Percentiles rank a stretch among this genome's conserved stretches.
Evolutionary conservation across 2,329 filamentous ascomycete species (phyloP).

Genomic region (Davidsoniella virescens): DNA sequence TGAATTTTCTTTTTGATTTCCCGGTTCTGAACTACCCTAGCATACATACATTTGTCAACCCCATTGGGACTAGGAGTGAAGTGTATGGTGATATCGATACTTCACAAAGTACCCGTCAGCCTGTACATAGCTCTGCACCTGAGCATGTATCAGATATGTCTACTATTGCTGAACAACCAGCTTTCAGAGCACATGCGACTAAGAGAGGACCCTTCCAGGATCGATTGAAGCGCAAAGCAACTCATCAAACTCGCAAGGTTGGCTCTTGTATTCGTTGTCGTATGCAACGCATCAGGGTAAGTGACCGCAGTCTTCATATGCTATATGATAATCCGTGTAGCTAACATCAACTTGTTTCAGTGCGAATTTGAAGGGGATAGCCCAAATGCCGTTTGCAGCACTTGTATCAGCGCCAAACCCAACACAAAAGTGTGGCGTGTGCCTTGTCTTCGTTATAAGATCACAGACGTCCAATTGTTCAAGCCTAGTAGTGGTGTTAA

Average conservation of each 20-base stretch:
- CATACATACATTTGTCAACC: no score
- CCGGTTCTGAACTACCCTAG: no score
- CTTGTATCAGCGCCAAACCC: slow-evolving; percentile 33
- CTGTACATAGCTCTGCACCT: no score
- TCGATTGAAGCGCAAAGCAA: slow-evolving; percentile 32
- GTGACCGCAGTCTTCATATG: slow-evolving; percentile 16
- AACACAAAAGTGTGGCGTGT: slow-evolving; percentile 35
- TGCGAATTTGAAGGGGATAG: slow-evolving; percentile 35
- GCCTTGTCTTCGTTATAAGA: slow-evolving; percentile 44
- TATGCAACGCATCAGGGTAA: slow-evolving; percentile 45
- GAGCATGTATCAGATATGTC: no score
- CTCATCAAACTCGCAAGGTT: slow-evolving; percentile 39
- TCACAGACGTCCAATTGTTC: slow-evolving; percentile 40
- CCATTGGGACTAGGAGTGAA: no score
- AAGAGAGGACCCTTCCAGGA: slow-evolving; percentile 38
- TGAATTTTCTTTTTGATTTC: no score
- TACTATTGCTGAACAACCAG: no score
- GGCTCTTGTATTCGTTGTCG: slow-evolving; percentile 44
- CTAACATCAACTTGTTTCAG: slow-evolving; percentile 20
- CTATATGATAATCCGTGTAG: background rate
- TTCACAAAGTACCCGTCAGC: no score
- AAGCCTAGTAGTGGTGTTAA: slow-evolving; percentile 39
- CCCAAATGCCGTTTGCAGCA: slow-evolving; percentile 32
- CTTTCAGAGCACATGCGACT: slow-evolving; percentile 13
- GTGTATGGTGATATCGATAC: no score